Conservation (phyloP, 495 filamentous ascomycete genomes). For the Xylaria longipes region DNA sequence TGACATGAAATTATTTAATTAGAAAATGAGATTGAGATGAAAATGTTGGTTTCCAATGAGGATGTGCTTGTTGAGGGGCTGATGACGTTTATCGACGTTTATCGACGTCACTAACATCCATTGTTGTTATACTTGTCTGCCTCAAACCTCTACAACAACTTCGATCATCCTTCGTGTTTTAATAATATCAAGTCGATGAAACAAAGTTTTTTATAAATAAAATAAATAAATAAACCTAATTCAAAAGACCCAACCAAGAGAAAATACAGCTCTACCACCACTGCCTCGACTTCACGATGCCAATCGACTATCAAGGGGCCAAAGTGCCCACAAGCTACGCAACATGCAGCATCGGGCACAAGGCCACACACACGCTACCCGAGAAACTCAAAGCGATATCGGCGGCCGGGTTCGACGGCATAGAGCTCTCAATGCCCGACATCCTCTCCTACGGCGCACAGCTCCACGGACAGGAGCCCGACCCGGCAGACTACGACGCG, state of each 20-base stretch:
- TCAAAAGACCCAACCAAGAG: not conserved
- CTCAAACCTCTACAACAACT: not conserved
- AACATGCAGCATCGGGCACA: conserved; percentile 66
- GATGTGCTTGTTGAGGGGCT: not conserved
- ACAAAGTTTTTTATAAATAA: not conserved
- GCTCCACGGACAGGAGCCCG: conserved; percentile 57
- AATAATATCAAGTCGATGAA: not conserved
- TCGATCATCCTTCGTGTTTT: not conserved
- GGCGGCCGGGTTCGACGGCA: conserved; percentile 68
- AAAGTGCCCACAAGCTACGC: conserved; percentile 69
- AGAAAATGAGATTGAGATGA: not conserved
- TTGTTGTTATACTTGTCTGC: not conserved
- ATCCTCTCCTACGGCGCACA: conserved; percentile 67
- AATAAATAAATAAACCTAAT: too few relatives aligned
- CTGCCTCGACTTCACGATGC: conserved; percentile 27
- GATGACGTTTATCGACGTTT: conserved; percentile 28
- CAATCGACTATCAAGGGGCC: conserved; percentile 32
- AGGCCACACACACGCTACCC: conserved; percentile 59
- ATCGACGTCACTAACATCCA: conserved; percentile 36
- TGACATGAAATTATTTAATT: not conserved
- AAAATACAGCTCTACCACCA: not conserved
- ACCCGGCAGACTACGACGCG: conserved; percentile 60
- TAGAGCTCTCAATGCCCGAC: conserved; percentile 80
- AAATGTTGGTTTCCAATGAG: not conserved
- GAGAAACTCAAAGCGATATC: conserved; percentile 71